Percentiles rank a stretch among this genome's conserved stretches.
These are phyloP conservation scores for Sclerotiophoma versabilis DNA, from an alignment of 2,329 filamentous ascomycete genomes.

Conservation along the genomic window DNA sequence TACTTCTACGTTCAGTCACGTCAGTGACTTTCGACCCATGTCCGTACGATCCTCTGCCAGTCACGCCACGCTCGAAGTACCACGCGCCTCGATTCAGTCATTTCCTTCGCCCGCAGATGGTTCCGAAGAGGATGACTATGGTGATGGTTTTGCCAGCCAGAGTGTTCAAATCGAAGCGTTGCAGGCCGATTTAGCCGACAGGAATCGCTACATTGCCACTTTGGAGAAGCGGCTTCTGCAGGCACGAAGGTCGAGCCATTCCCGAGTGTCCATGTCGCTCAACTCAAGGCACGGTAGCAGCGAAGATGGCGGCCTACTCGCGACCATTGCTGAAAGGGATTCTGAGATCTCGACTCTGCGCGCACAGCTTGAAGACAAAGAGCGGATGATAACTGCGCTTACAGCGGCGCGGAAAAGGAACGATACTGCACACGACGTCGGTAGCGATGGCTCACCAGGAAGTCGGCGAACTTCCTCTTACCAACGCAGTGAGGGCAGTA, in stretches of 20 bases:
- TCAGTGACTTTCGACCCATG: conserved; percentile 57
- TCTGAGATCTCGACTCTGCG: conserved; percentile 91
- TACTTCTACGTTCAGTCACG: conserved; percentile 51
- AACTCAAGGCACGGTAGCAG: conserved; percentile 69
- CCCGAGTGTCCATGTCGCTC: conserved; percentile 80
- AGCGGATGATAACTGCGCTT: conserved; percentile 88
- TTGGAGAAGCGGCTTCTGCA: conserved; percentile 91
- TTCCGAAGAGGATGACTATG: conserved; percentile 61
- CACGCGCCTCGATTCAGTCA: conserved; percentile 37
- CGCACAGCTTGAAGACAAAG: conserved; percentile 89
- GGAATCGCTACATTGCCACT: conserved; percentile 94
- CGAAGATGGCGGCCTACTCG: conserved; percentile 78
- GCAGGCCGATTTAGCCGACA: conserved; percentile 93
- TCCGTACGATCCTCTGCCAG: conserved; percentile 50
- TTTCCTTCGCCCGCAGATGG: conserved; percentile 37
- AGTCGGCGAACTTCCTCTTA: conserved; percentile 47
- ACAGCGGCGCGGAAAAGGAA: conserved; percentile 85
- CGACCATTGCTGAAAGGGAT: conserved; percentile 85
- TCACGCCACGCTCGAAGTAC: conserved; percentile 52
- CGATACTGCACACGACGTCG: conserved; percentile 73
- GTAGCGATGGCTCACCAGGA: conserved; percentile 45
- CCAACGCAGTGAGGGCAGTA: conserved; percentile 43
- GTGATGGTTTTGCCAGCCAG: conserved; percentile 83
- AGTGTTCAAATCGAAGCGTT: conserved; percentile 88
- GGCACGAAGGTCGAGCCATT: conserved; percentile 87